Evolutionary conservation across 768 basidiomycete genomes (phyloP).

Genomic region (Auriscalpium microsporum): DNA sequence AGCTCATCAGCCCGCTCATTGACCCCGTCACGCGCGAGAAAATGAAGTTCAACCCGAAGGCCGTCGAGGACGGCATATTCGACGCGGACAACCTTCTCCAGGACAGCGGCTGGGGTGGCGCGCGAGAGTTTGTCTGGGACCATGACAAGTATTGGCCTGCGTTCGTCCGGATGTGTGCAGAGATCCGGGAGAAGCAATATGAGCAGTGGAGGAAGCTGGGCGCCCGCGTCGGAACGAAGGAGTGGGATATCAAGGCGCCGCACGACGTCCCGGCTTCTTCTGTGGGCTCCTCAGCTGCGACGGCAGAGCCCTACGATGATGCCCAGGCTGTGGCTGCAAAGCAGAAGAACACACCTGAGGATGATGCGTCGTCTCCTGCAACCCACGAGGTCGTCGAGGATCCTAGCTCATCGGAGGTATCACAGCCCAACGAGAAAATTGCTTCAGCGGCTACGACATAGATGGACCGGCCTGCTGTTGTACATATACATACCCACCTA

Average conservation of each 20-base stretch:
- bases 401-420: no score
- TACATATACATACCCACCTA: no score
- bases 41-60: slow-evolving; percentile 65
- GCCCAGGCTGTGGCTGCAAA: no score
- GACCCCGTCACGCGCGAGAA: slow-evolving; percentile 76
- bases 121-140: slow-evolving; percentile 56
- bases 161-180: slow-evolving; percentile 46
- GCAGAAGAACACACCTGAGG: no score
- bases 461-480: no score
- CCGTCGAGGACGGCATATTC: slow-evolving; percentile 61
- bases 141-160: slow-evolving; percentile 72
- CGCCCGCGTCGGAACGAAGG: slow-evolving; percentile 59
- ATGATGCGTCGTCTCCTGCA: no score
- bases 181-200: slow-evolving; percentile 40
- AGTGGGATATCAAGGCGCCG: slow-evolving; percentile 63
- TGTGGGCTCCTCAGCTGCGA: no score
- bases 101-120: slow-evolving; percentile 59
- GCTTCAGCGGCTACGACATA: no score
- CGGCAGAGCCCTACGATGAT: no score
- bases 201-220: slow-evolving; percentile 64
- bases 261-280: no score
- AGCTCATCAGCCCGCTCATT: slow-evolving; percentile 70
- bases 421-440: no score
- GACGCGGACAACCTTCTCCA: slow-evolving; percentile 59
- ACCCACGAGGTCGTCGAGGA: no score